Percentiles rank a stretch among this genome's conserved stretches.
These are phyloP conservation scores for Oemleria cerasiformis DNA, from an alignment of 306 rosid species.

Conservation along the genomic window DNA sequence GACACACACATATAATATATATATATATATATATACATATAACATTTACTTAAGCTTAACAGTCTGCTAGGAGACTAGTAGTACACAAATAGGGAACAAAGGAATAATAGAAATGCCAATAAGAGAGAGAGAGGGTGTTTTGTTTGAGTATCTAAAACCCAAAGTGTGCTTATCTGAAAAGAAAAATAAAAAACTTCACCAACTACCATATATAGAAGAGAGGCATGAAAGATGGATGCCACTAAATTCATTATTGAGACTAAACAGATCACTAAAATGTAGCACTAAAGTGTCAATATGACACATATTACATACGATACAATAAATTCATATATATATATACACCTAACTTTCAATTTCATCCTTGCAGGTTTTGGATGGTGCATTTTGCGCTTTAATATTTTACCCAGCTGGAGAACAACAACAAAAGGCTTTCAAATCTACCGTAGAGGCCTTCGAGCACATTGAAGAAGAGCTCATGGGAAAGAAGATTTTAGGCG, in stretches of 20 bases:
- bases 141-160: background rate
- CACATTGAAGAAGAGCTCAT: constrained; percentile 41
- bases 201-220: background rate
- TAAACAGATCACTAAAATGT: background rate
- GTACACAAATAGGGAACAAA: no score
- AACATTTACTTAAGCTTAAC: no score
- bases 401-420: constrained; percentile 26
- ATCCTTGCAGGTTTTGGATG: constrained; percentile 16
- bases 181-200: constrained; percentile 19
- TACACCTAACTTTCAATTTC: no score
- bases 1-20: background rate
- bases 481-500: constrained; percentile 47
- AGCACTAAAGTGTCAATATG: no score
- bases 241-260: constrained; percentile 15
- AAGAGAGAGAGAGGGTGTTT: background rate
- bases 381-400: constrained; percentile 21
- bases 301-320: no score
- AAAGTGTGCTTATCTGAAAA: background rate
- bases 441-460: constrained; percentile 38
- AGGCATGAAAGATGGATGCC: constrained; percentile 20
- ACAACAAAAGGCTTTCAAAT: constrained; percentile 24
- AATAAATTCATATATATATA: no score
- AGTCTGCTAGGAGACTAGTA: no score
- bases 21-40: no score
- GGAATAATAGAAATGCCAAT: no score